Evolutionary conservation across 768 basidiomycete species (phyloP).

Genomic region (Dentipellis sp.): DNA sequence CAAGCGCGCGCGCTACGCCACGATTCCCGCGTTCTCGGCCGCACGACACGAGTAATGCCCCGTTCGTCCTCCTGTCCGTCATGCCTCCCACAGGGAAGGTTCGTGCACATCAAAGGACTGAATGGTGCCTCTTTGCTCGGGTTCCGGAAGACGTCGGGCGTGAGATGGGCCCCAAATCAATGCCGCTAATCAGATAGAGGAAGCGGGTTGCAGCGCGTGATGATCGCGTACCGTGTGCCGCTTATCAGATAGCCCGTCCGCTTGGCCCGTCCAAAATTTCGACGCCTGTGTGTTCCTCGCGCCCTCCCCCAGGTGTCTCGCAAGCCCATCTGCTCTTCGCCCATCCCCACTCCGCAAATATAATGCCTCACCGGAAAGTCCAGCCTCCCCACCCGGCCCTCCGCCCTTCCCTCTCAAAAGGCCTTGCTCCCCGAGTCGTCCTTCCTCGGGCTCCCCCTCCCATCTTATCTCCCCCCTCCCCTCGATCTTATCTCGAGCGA

Average conservation of each 20-base stretch:
- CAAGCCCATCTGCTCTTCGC: no score
- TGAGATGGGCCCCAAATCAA: background rate
- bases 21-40: no score
- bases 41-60: no score
- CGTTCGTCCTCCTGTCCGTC: background rate
- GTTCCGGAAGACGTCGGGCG: background rate
- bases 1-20: no score
- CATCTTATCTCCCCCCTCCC: constrained; percentile 3
- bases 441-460: background rate
- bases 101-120: background rate
- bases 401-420: no score
- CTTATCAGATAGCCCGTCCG: constrained; percentile 1
- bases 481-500: background rate
- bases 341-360: no score
- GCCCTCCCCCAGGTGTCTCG: background rate
- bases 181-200: constrained; percentile 1
- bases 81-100: background rate
- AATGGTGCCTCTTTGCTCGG: background rate
- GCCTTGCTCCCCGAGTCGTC: background rate
- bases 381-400: no score
- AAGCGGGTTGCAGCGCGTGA: background rate
- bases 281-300: background rate
- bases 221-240: background rate
- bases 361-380: no score
- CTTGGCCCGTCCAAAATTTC: background rate